Evolutionary conservation across 2,329 filamentous ascomycete species (phyloP).

Genomic region (Hirsutella thompsonii): DNA sequence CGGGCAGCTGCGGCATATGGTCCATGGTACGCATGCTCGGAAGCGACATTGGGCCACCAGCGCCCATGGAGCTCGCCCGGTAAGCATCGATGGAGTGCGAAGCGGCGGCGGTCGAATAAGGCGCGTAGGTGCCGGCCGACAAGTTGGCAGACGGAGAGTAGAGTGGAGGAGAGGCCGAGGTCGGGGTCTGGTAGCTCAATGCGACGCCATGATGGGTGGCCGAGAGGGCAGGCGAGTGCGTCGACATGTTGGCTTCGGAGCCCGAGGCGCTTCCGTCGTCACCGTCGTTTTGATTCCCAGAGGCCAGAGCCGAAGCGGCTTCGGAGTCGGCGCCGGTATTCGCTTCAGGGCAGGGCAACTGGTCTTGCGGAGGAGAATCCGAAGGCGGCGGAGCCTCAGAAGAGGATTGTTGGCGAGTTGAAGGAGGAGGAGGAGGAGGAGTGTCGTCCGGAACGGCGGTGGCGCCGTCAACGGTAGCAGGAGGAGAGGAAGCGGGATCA

Average conservation of each 20-base stretch:
- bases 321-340: not conserved
- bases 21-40: constrained; percentile 30
- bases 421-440: too few relatives aligned
- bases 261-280: constrained; percentile 7
- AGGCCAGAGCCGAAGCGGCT: constrained; percentile 6
- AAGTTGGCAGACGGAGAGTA: constrained; percentile 11
- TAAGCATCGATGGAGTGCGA: constrained; percentile 17
- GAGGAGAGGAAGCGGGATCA: not conserved
- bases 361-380: not conserved
- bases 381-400: not conserved
- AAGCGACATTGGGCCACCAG: constrained; percentile 18
- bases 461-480: not conserved
- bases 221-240: constrained; percentile 11
- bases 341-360: not conserved
- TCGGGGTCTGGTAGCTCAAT: constrained; percentile 13
- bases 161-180: constrained; percentile 7
- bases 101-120: constrained; percentile 13
- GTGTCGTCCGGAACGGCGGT: too few relatives aligned
- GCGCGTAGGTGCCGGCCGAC: constrained; percentile 15
- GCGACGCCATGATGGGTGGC: constrained; percentile 12
- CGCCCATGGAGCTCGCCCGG: constrained; percentile 14
- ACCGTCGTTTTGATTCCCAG: constrained; percentile 17
- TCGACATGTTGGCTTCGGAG: constrained; percentile 17
- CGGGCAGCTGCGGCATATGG: constrained; percentile 14
- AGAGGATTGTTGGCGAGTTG: too few relatives aligned